Conservation (phyloP, 768 basidiomycete genomes). For the Hygrocybe punicea region DNA sequence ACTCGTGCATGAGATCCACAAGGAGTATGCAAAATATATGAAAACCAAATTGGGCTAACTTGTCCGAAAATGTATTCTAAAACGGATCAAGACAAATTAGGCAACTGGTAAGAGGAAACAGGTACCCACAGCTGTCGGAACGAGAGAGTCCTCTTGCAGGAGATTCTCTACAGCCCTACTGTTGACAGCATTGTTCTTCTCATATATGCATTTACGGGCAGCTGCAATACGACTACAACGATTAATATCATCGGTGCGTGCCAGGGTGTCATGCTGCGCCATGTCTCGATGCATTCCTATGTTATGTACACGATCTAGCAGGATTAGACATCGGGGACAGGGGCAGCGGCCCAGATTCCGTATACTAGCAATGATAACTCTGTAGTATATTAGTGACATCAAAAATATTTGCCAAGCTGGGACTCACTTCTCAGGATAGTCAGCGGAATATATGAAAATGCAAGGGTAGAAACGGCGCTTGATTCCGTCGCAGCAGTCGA, state of each 20-base stretch:
- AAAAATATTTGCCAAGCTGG: background rate
- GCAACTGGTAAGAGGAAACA: background rate
- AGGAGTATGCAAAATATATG: conserved; percentile 27
- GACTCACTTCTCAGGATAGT: conserved; percentile 24
- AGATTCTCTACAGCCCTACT: conserved; percentile 15
- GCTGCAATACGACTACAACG: conserved; percentile 4
- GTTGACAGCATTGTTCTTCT: background rate
- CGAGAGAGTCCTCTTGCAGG: conserved; percentile 13
- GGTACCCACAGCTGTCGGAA: conserved; percentile 18
- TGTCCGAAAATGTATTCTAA: conserved; percentile 36
- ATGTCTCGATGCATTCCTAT: conserved; percentile 27
- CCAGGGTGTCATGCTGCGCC: conserved; percentile 1
- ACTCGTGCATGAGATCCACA: conserved; percentile 40
- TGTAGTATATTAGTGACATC: background rate
- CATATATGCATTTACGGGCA: conserved; percentile 14
- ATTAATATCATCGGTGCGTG: background rate
- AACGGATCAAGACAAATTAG: too few relatives aligned
- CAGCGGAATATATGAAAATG: conserved; percentile 23
- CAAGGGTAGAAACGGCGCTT: conserved; percentile 17
- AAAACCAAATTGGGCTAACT: conserved; percentile 16
- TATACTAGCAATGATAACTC: conserved; percentile 23
- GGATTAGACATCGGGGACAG: conserved; percentile 11
- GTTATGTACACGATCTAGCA: conserved; percentile 10
- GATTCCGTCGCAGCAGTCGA: conserved; percentile 29
- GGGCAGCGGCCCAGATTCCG: conserved; percentile 21